These are phyloP conservation scores for Cytospora piceae DNA, from an alignment of 2,329 filamentous ascomycete genomes.

Conservation along the genomic window DNA sequence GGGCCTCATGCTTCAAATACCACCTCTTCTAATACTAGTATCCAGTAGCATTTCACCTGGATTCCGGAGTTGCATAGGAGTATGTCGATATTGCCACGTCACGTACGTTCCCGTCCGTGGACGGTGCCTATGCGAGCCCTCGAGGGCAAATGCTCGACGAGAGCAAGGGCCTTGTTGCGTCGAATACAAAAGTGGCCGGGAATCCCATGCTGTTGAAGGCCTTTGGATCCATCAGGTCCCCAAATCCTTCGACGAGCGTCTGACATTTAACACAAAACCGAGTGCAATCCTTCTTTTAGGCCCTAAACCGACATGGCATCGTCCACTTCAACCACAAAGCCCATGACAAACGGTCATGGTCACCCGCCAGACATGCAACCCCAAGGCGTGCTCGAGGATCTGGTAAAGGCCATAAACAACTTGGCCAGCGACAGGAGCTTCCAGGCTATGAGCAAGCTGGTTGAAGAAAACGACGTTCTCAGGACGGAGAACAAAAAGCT, in stretches of 20 bases:
- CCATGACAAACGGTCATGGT: background rate
- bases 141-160: background rate
- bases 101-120: background rate
- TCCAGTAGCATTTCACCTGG: background rate
- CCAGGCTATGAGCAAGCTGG: background rate
- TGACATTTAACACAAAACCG: background rate
- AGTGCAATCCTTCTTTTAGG: background rate
- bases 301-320: background rate
- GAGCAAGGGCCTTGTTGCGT: background rate
- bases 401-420: background rate
- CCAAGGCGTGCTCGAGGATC: background rate
- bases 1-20: background rate
- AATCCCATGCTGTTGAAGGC: background rate
- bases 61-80: background rate
- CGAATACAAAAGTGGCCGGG: background rate
- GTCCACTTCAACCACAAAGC: background rate
- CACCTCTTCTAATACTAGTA: background rate
- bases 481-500: background rate
- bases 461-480: background rate
- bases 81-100: background rate
- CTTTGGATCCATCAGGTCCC: background rate
- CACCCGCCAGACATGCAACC: background rate
- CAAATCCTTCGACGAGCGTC: background rate
- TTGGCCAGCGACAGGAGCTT: background rate
- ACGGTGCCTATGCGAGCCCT: background rate